Evolutionary conservation across 352 stramenopile genomes (phyloP), one percentile per base, ranked within the genome.

Genomic region (Globisporangium paddicum): DNA sequence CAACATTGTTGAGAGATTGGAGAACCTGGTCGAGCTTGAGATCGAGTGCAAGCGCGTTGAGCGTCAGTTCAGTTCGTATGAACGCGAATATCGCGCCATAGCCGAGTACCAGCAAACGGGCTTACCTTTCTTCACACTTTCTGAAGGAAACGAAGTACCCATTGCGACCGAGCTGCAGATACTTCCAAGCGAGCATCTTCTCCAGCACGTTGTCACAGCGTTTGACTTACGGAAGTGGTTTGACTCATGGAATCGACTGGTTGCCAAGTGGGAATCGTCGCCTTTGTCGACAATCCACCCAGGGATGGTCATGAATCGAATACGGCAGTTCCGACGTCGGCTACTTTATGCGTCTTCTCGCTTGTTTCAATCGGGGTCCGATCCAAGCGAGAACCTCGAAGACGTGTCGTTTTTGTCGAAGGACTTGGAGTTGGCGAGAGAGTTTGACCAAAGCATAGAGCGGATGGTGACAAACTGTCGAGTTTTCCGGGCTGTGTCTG

Each of bases 211-310:
- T 13, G 72, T 82, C 4, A 75, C 70, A 3, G 69, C 78, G 5
- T 44, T 88, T n/a, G 78, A 90, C 23, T 64, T 88, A 23, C 67
- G 76, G 4, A 66, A 77, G 16, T 87, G 80, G 80, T 87, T 73
- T 35, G 30, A 49, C 7, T 73, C 77, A 2, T 90, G 80, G 80
- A 70, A 50, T 2, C 63, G 63, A 10, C 25, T 86, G 16, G 72
- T 74, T 19, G 60, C 66, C 0, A 87, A 86, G 47, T 88, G 77
- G 80, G 34, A 72, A 13, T 58, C 59, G 0, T 60, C 72, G 1
- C 72, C 74, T 5, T 40, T 90, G 3, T 44, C 64, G 10, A 59
- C 59, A 6, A 56, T 87, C 5, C 78, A 88, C 55, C 66, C 75
- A 19, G 73, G 66, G 21, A 63, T 71, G 1, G 71, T 88, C n/a